Percentiles rank a stretch among this genome's conserved stretches.
Evolutionary conservation across 163 green algal species (phyloP).

Genomic region (Prototheca wickerhamii): DNA sequence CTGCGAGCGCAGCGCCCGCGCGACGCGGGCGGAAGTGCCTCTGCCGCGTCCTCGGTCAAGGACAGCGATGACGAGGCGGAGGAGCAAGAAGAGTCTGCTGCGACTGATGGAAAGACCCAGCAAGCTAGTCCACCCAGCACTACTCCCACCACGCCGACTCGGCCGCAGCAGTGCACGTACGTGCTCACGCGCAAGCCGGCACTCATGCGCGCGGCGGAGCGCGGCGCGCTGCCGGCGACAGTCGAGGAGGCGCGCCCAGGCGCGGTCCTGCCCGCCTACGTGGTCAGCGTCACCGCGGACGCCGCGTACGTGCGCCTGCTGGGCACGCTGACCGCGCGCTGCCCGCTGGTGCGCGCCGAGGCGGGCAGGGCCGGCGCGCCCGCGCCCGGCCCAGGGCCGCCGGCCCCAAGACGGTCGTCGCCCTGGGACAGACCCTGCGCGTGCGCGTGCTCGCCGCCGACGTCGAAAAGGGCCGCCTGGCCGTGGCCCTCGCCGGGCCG

Average conservation of each 20-base stretch:
- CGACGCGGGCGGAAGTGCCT: not conserved
- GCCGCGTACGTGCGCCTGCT: conserved; percentile 30
- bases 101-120: too few species aligned
- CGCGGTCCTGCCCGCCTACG: conserved; percentile 63
- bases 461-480: not conserved
- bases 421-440: not conserved
- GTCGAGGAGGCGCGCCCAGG: conserved; percentile 40
- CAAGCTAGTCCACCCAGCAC: too few species aligned
- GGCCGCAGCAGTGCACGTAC: too few species aligned
- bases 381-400: conserved; percentile 71
- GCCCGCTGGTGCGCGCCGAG: too few species aligned
- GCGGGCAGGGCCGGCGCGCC: conserved; percentile 62
- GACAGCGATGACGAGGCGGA: not conserved
- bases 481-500: too few species aligned
- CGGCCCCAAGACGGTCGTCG: conserved; percentile 28
- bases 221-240: conserved; percentile 31
- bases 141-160: too few species aligned
- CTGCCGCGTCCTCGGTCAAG: conserved; percentile 5
- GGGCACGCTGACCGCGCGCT: too few species aligned
- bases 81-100: too few species aligned
- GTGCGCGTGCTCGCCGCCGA: not conserved
- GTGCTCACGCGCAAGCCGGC: conserved; percentile 64
- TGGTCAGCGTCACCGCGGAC: conserved; percentile 57
- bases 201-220: conserved; percentile 47
- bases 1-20: conserved; percentile 33